Evolutionary conservation across 108 stramenopile genomes (phyloP), one percentile per base, ranked within the genome.

Genomic region (Craspedostauros australis): DNA sequence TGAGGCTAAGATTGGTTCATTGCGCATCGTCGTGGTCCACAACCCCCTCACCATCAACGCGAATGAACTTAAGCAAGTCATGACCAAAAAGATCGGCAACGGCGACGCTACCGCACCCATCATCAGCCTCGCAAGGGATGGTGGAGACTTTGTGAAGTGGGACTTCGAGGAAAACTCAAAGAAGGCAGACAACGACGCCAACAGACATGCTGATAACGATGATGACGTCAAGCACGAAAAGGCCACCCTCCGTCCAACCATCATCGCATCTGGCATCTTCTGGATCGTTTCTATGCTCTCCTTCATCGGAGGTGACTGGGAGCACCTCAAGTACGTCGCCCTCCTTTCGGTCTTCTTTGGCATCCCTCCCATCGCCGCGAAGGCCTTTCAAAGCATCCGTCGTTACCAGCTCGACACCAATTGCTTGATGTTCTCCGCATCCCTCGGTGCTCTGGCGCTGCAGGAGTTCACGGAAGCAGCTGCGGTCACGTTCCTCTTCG

Each of bases 381-480:
- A 88, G 46, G 81, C 82, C 16, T 68, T 48, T 2, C 39, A 39
- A 21, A 77, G 77, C 12, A 48, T 84, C 9, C 58, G 72, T 15
- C 64, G 79, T 7, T 51, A 29, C 25, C 66, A 64, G 22, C 76
- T 93, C 37, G 91, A 93, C 49, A 67, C 82, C 2, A 89, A 93
- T 52, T 70, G 68, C 39, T 62, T 93, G 67, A 93, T 93, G 88
- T 34, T 80, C 15, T 59, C 82, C 41, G 92, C 92, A 3, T 68
- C 77, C 5, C 12, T 88, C 14, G 93, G 93, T 18, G 88, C 93
- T 2, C 21, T 94, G 25, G 80, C 74, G 8, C 56, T 91, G 5
- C 68, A 72, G 46, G 83, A 94, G 39, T 88, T 65, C 48, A 65
- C 68, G 15, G 88, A 94, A 43, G 84, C 82, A 2, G 93, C 88